Evolutionary conservation across 2,329 filamentous ascomycete species (phyloP).

Genomic region (Pseudocercospora cruenta): DNA sequence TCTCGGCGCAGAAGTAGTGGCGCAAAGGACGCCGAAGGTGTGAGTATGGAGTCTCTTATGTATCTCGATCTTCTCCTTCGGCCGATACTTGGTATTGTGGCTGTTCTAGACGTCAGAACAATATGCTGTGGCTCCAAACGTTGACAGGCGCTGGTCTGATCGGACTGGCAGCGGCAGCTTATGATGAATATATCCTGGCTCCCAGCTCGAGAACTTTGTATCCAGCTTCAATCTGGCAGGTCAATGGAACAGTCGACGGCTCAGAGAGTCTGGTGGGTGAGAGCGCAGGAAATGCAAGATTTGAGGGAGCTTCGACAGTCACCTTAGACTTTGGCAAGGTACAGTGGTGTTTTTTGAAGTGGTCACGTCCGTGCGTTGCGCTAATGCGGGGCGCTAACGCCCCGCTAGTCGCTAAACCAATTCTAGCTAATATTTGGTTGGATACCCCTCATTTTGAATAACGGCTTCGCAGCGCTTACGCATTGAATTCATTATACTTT

Average conservation of each 20-base stretch:
- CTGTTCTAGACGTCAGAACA: not conserved
- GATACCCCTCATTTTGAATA: too few relatives aligned
- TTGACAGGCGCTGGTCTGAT: conserved; percentile 11
- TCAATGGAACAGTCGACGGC: conserved; percentile 45
- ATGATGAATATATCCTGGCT: conserved; percentile 48
- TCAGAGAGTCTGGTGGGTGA: conserved; percentile 40
- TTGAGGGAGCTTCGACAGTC: conserved; percentile 42
- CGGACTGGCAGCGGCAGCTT: conserved; percentile 30
- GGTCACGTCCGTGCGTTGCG: too few relatives aligned
- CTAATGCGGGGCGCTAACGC: too few relatives aligned
- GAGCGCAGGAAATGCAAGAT: conserved; percentile 38
- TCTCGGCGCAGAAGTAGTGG: not conserved
- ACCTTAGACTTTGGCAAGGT: conserved; percentile 46
- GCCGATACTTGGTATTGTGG: not conserved
- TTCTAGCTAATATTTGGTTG: too few relatives aligned
- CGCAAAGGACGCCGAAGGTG: not conserved
- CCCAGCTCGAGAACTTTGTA: conserved; percentile 43
- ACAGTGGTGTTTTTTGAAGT: too few relatives aligned
- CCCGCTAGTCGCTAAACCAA: too few relatives aligned
- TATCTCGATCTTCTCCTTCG: not conserved
- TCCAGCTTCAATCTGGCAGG: conserved; percentile 44
- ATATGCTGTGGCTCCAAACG: conserved; percentile 4
- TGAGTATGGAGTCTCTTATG: conserved; percentile 4
- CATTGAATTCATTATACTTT: too few relatives aligned
- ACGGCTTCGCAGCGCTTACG: too few relatives aligned